phyloP scores from a whole-genome alignment of 495 filamentous ascomycete species.

The Astrocystis sublimbata region DNA sequence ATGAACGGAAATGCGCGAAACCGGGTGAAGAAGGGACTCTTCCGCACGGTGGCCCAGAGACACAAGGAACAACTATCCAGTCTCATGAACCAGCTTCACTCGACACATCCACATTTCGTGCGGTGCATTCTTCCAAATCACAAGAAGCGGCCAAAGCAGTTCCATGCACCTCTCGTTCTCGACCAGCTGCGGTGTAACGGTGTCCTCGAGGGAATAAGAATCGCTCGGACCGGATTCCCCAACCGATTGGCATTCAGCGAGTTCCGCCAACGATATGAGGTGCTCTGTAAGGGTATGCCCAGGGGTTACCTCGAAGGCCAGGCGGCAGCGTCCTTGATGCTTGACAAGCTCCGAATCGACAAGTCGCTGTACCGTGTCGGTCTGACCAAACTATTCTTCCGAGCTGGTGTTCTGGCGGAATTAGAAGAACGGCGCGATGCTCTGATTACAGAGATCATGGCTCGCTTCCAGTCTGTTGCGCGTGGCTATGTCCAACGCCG shows the following conservation, averaged over 20 bases:
- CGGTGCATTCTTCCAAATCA: slow-evolving; percentile 98
- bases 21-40: slow-evolving; percentile 95
- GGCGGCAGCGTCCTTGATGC: slow-evolving; percentile 77
- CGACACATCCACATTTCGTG: slow-evolving; percentile 97
- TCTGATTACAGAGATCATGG: slow-evolving; percentile 89
- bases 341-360: slow-evolving; percentile 86
- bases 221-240: slow-evolving; percentile 97
- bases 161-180: slow-evolving; percentile 83
- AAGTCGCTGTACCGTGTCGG: slow-evolving; percentile 86
- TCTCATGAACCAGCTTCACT: slow-evolving; percentile 93
- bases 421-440: slow-evolving; percentile 93
- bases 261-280: slow-evolving; percentile 94
- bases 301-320: slow-evolving; percentile 92
- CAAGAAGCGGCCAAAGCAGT: slow-evolving; percentile 94
- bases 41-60: slow-evolving; percentile 93
- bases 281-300: slow-evolving; percentile 87
- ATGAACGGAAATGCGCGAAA: slow-evolving; percentile 64
- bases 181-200: slow-evolving; percentile 98
- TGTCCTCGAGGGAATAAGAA: slow-evolving; percentile 96
- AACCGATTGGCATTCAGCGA: slow-evolving; percentile 91
- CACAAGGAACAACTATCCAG: slow-evolving; percentile 97
- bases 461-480: slow-evolving; percentile 88
- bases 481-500: slow-evolving; percentile 86
- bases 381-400: slow-evolving; percentile 96
- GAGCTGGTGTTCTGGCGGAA: slow-evolving; percentile 93